Conservation (phyloP, 306 rosid species). For the Cicer chorassanicum region DNA sequence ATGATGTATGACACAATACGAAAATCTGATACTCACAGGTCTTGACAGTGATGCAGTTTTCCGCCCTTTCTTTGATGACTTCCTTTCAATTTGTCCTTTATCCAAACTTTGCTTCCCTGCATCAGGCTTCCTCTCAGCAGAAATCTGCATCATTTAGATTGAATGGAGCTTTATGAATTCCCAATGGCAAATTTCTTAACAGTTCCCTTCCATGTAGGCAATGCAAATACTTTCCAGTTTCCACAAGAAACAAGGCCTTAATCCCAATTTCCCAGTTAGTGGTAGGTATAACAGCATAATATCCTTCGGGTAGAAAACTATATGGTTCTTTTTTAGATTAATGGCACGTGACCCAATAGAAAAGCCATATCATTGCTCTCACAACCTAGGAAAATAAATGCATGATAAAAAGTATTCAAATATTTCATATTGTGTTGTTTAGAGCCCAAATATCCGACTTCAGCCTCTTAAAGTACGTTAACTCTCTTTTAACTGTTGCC, state of each 20-base stretch:
- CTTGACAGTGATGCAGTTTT: slow-evolving; percentile 68
- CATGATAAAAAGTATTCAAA: slow-evolving; percentile 4
- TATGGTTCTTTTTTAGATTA: slow-evolving; percentile 6
- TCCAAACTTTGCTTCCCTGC: slow-evolving; percentile 58
- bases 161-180: slow-evolving; percentile 35
- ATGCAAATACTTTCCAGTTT: slow-evolving; percentile 25
- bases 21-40: slow-evolving; percentile 77
- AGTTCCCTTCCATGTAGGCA: slow-evolving; percentile 10
- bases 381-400: slow-evolving; percentile 17
- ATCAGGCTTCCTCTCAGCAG: slow-evolving; percentile 73
- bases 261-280: slow-evolving; percentile 17
- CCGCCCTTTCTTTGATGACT: slow-evolving; percentile 64
- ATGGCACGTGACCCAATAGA: slow-evolving; percentile 1
- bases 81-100: slow-evolving; percentile 62
- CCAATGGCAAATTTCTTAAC: slow-evolving; percentile 20
- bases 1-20: slow-evolving; percentile 40
- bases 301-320: slow-evolving; percentile 12
- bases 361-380: slow-evolving; percentile 11
- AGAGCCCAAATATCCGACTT: slow-evolving; percentile 29
- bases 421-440: slow-evolving; percentile 18
- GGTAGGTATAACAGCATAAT: slow-evolving; percentile 27
- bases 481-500: not conserved
- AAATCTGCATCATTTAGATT: slow-evolving; percentile 56
- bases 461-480: slow-evolving; percentile 29
- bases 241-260: not conserved